Conservation (phyloP, 2,329 filamentous ascomycete species). For the Tympanopsis confertula region DNA sequence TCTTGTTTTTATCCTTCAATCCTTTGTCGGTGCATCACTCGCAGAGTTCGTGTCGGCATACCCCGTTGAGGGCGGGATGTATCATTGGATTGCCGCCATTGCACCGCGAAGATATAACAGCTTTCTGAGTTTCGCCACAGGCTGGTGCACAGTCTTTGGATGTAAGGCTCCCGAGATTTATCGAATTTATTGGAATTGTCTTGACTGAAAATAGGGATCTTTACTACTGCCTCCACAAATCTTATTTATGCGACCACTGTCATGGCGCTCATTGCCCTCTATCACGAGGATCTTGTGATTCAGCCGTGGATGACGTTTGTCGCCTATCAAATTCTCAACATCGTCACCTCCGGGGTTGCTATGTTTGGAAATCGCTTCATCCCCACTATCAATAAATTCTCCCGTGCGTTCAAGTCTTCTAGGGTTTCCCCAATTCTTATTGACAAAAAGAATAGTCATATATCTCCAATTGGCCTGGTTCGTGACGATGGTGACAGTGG, state of each 20-base stretch:
- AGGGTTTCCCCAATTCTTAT: background rate
- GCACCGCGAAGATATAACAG: slow-evolving; percentile 24
- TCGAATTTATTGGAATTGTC: background rate
- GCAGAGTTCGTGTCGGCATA: slow-evolving; percentile 35
- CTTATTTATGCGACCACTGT: slow-evolving; percentile 27
- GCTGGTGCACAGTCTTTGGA: slow-evolving; percentile 28
- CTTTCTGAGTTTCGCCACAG: slow-evolving; percentile 29
- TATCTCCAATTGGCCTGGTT: slow-evolving; percentile 35
- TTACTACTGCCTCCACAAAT: slow-evolving; percentile 29
- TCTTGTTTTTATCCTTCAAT: slow-evolving; percentile 31
- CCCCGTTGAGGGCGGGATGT: slow-evolving; percentile 35
- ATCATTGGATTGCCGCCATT: slow-evolving; percentile 36
- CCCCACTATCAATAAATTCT: slow-evolving; percentile 28
- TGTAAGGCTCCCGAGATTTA: slow-evolving; percentile 10
- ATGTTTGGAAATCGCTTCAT: slow-evolving; percentile 34
- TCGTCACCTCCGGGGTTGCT: slow-evolving; percentile 28
- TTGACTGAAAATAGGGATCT: slow-evolving; percentile 19
- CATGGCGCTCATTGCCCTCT: slow-evolving; percentile 28
- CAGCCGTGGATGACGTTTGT: slow-evolving; percentile 35
- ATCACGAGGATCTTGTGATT: slow-evolving; percentile 23
- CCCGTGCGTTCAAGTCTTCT: slow-evolving; percentile 11
- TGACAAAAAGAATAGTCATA: slow-evolving; percentile 13
- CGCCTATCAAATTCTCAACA: slow-evolving; percentile 27
- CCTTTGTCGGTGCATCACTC: slow-evolving; percentile 29
- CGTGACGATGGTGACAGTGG: slow-evolving; percentile 32